Evolutionary conservation across 768 basidiomycete species (phyloP).

Genomic region (Phlebiopsis flavidoalba): DNA sequence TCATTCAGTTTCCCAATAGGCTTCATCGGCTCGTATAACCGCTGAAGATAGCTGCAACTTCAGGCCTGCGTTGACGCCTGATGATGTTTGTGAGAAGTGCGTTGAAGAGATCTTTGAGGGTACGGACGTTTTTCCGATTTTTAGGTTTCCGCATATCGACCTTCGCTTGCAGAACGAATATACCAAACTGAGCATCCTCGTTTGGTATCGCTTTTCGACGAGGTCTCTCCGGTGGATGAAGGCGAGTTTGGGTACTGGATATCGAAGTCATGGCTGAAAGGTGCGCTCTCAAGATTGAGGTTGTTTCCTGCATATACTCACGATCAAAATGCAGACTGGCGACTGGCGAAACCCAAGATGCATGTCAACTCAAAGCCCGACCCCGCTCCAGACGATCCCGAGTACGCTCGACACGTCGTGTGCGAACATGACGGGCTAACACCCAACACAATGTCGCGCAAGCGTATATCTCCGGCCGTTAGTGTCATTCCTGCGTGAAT

Average conservation of each 20-base stretch:
- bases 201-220: conserved; percentile 55
- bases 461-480: conserved; percentile 60
- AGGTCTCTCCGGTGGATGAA: conserved; percentile 37
- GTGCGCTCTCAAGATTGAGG: conserved; percentile 29
- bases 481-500: conserved; percentile 6
- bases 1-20: conserved; percentile 27
- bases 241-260: conserved; percentile 58
- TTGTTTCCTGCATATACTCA: not conserved
- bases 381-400: conserved; percentile 58
- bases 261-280: conserved; percentile 77
- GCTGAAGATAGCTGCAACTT: conserved; percentile 38
- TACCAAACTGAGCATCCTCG: conserved; percentile 67
- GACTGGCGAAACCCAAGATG: conserved; percentile 68
- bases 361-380: conserved; percentile 54
- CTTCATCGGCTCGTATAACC: conserved; percentile 38
- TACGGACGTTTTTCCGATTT: not conserved
- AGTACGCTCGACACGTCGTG: conserved; percentile 52
- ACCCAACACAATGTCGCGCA: conserved; percentile 49
- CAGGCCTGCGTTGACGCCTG: conserved; percentile 39
- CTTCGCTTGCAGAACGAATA: conserved; percentile 45
- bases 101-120: conserved; percentile 25
- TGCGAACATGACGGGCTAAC: conserved; percentile 70
- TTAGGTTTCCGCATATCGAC: not conserved
- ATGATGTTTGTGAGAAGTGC: conserved; percentile 59
- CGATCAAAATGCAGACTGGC: conserved; percentile 55